These are phyloP conservation scores for Danielia reshetovae DNA, from an alignment of 805 yeast species.

Conservation along the genomic window DNA sequence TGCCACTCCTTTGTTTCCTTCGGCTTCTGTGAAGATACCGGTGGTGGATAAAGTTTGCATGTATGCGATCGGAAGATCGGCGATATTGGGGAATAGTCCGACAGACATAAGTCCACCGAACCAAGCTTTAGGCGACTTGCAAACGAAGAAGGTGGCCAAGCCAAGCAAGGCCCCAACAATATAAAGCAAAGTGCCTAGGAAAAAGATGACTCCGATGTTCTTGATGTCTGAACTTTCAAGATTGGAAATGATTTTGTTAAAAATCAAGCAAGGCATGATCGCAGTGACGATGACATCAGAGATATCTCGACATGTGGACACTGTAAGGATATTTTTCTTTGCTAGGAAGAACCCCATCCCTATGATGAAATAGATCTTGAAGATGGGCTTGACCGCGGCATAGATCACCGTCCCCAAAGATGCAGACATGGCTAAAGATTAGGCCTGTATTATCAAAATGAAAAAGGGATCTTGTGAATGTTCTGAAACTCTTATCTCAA, in stretches of 20 bases:
- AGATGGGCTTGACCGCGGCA: constrained; percentile 79
- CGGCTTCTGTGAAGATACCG: constrained; percentile 48
- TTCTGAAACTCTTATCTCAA: too few relatives aligned
- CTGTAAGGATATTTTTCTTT: constrained; percentile 56
- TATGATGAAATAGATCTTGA: constrained; percentile 73
- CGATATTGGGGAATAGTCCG: constrained; percentile 72
- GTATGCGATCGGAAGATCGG: constrained; percentile 85
- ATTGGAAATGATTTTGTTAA: constrained; percentile 65
- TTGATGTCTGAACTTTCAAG: constrained; percentile 66
- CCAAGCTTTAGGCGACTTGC: constrained; percentile 71
- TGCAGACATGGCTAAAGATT: constrained; percentile 7
- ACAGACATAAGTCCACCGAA: constrained; percentile 70
- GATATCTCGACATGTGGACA: constrained; percentile 61
- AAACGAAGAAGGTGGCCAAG: constrained; percentile 37
- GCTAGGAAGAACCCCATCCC: constrained; percentile 65
- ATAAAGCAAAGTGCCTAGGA: constrained; percentile 48
- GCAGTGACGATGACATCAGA: constrained; percentile 67
- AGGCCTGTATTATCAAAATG: too few relatives aligned
- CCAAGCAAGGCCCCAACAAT: constrained; percentile 49
- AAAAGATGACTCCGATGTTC: constrained; percentile 59
- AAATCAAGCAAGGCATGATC: constrained; percentile 71
- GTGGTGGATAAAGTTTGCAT: constrained; percentile 68
- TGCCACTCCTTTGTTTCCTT: constrained; percentile 76
- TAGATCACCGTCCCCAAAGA: constrained; percentile 64
- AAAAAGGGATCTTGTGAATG: too few relatives aligned